Conservation (phyloP, 139 green algal species). For the Spirogloea muscicola region DNA sequence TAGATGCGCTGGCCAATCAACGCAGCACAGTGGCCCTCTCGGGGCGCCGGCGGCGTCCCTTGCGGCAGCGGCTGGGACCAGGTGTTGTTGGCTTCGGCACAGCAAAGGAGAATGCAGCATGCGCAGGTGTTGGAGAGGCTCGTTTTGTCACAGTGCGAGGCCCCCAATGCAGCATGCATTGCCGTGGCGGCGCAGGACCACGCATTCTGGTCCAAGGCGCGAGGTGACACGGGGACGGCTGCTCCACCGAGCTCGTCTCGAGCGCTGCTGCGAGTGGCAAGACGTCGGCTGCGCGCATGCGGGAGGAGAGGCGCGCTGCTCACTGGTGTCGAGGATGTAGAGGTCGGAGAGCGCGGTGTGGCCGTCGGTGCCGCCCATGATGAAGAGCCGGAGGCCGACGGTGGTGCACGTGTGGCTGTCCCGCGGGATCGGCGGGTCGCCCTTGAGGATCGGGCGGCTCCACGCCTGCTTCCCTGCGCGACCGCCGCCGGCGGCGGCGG, state of each 20-base stretch:
- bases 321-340: constrained; percentile 37
- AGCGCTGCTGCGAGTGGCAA: too few relatives aligned
- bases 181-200: too few relatives aligned
- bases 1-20: constrained; percentile 13
- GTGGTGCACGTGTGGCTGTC: constrained; percentile 44
- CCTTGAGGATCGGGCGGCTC: constrained; percentile 30
- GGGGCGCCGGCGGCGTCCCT: background rate
- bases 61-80: constrained; percentile 7
- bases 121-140: too few relatives aligned
- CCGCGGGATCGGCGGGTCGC: constrained; percentile 12
- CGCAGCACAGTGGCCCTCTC: constrained; percentile 22
- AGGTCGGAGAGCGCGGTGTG: constrained; percentile 11
- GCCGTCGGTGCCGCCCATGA: constrained; percentile 32
- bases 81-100: constrained; percentile 17
- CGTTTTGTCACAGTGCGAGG: too few relatives aligned
- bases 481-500: too few relatives aligned
- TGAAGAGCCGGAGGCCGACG: constrained; percentile 25
- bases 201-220: too few relatives aligned
- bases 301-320: background rate
- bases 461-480: constrained; percentile 31
- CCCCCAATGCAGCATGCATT: too few relatives aligned
- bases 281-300: background rate
- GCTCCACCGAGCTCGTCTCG: too few relatives aligned
- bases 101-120: too few relatives aligned
- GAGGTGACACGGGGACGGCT: too few relatives aligned